Evolutionary conservation across 768 basidiomycete species (phyloP), one percentile per base, ranked within the genome.

Genomic region (Lactarius trivialis): DNA sequence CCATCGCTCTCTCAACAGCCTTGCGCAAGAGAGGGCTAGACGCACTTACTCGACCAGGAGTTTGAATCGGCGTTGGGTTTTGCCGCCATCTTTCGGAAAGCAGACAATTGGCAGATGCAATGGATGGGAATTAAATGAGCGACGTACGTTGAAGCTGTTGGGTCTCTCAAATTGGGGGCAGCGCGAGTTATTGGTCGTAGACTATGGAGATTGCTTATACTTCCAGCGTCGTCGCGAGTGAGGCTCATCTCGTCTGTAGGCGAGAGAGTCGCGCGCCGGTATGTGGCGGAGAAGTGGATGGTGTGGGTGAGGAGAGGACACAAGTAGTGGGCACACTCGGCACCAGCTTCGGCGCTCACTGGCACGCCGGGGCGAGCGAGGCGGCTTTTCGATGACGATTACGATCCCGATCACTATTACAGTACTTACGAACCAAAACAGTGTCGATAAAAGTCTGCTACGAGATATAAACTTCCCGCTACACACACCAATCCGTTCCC

Each of bases 381-480:
- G 39, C 60, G 60, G 33, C n/a, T 37, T 26, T 55, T 32, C 36
- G 21, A 17, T 39, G 26, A 28, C 60, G 49, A 61, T 51, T 51
- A 43, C 17, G 61, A 56, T 12, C 51, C 21, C 32, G 14, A 32
- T 5, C 14, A 7, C 8, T 24, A 48, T 7, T 52, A 12, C 28
- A 8, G 19, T 0, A 19, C 8, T 14, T 39, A 21, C 30, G 12
- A 37, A 15, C 37, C 37, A 5, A 36, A 12, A 36, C n/a, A n/a
- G 3, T 49, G 6, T 30, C 93, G 77, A 76, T 96, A 97, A 59
- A 95, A 85, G 75, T 98, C 96, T 11, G 93, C 93, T 1, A 93
- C 91, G 41, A 98, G 81, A 75, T 99, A 99, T 68, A 98, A 72
- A 74, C 97, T 98, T 41, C 96, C 97, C 26, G 92, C 88, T 1